Evolutionary conservation across 495 filamentous ascomycete genomes (phyloP).

Genomic region (Talaromyces proteolyticus): DNA sequence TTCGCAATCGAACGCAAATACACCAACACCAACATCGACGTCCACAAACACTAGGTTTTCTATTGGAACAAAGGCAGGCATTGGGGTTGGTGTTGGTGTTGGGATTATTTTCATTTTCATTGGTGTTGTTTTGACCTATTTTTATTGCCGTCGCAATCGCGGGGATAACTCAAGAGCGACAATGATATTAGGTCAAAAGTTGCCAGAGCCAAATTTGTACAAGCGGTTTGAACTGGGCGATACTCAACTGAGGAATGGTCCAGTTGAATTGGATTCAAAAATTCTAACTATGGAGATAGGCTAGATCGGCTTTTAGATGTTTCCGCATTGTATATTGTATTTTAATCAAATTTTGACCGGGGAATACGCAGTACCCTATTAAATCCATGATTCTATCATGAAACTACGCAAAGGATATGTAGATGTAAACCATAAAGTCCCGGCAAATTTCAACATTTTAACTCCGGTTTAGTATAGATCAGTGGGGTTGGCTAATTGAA

Average conservation of each 20-base stretch:
- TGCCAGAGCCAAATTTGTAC: not conserved
- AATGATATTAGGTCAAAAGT: too few relatives aligned
- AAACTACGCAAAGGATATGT: too few relatives aligned
- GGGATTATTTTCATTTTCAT: not conserved
- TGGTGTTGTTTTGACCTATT: not conserved
- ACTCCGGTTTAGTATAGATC: too few relatives aligned
- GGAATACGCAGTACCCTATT: too few relatives aligned
- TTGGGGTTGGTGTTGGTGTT: not conserved
- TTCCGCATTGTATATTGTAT: too few relatives aligned
- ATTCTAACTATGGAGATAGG: not conserved
- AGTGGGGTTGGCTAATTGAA: too few relatives aligned
- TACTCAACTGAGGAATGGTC: not conserved
- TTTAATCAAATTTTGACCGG: too few relatives aligned
- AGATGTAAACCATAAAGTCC: too few relatives aligned
- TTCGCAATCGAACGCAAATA: not conserved
- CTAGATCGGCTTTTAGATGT: too few relatives aligned
- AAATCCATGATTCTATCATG: too few relatives aligned
- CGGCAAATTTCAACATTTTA: too few relatives aligned
- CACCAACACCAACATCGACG: not conserved
- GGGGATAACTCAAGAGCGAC: too few relatives aligned
- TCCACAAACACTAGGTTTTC: not conserved
- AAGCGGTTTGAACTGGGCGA: not conserved
- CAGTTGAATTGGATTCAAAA: not conserved
- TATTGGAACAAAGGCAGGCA: not conserved
- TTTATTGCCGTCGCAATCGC: not conserved